These are phyloP conservation scores for Nannochloropsis salina DNA, from an alignment of 108 stramenopile genomes.

Conservation along the genomic window DNA sequence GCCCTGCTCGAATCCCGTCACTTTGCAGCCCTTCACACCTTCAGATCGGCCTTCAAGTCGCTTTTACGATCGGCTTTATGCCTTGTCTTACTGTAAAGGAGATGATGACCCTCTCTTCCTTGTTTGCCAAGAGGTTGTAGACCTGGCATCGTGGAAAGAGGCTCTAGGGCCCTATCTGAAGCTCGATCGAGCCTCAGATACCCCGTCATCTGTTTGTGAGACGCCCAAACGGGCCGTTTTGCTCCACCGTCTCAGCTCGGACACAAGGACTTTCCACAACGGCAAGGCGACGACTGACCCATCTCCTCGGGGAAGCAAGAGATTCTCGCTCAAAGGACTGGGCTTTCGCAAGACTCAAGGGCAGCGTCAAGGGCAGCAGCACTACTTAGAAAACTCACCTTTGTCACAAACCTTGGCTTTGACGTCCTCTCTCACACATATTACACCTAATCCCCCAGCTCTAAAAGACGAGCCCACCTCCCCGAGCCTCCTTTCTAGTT, in stretches of 20 bases:
- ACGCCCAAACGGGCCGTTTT: neutral
- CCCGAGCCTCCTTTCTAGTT: too few relatives aligned
- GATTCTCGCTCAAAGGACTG: neutral
- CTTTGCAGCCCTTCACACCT: neutral
- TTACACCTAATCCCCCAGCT: too few relatives aligned
- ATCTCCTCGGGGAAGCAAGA: neutral
- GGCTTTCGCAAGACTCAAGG: neutral
- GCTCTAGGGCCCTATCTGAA: neutral
- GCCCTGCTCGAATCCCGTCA: neutral
- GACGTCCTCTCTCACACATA: too few relatives aligned
- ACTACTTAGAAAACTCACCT: neutral
- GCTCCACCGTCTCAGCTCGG: neutral
- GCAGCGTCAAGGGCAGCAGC: neutral
- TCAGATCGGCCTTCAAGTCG: neutral
- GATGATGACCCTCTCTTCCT: neutral
- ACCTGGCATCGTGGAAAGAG: neutral
- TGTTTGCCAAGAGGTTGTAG: neutral
- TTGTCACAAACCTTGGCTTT: too few relatives aligned
- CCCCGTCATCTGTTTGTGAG: neutral
- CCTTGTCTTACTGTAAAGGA: neutral
- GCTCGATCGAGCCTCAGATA: neutral
- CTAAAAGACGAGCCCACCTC: too few relatives aligned
- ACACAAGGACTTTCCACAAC: neutral
- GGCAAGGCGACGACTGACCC: neutral
- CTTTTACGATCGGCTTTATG: neutral